Evolutionary conservation across 2,329 filamentous ascomycete species (phyloP), one percentile per base, ranked within the genome.

Genomic region (Talaromyces piceae): DNA sequence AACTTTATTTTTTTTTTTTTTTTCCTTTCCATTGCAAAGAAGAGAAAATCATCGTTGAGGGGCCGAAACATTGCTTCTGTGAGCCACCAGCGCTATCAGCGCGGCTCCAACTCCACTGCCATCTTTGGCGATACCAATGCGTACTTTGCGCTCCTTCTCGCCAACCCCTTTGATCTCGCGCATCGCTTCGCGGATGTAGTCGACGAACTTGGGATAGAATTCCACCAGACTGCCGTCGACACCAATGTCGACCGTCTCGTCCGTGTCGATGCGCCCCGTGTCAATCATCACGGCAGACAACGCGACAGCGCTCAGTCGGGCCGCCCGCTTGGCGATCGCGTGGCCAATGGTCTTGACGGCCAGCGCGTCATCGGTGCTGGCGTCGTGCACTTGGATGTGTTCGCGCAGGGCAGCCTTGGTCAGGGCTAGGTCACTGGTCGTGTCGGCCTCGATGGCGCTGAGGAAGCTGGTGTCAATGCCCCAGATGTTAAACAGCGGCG

Each of bases 41-140:
- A 37, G 9, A 37, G 20, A 11, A 20, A 18, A 26, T 45, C 43
- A 47, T 53, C 25, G 39, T n/a, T n/a, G 13, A 11, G 11, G 13
- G 31, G 7, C 8, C 20, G 25, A 41, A n/a, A n/a, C 22, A 33
- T 45, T n/a, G 20, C 58, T 58, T 53, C 60, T 65, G 53, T 87
- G 86, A 1, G 91, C 91, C 25, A 96, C 87, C 47, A 96, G 79
- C 47, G 93, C 93, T 70, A 97, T 97, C 61, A 98, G 74, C 37
- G 93, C 93, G 3, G 93, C 93, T 49, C 93, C 93, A n/a, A 95
- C 88, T 56, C 89, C 93, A 57, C 87, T 93, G 45, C 93, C 93
- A 67, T 98, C 93, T 77, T 95, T 96, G 56, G 93, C 93, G 63
- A 97, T 93, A 20, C 91, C 93, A 63, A 98, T 96, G 52, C 89